Evolutionary conservation across 163 green algal genomes (phyloP), one percentile per base, ranked within the genome.

Genomic region (Prototheca stagnorum): DNA sequence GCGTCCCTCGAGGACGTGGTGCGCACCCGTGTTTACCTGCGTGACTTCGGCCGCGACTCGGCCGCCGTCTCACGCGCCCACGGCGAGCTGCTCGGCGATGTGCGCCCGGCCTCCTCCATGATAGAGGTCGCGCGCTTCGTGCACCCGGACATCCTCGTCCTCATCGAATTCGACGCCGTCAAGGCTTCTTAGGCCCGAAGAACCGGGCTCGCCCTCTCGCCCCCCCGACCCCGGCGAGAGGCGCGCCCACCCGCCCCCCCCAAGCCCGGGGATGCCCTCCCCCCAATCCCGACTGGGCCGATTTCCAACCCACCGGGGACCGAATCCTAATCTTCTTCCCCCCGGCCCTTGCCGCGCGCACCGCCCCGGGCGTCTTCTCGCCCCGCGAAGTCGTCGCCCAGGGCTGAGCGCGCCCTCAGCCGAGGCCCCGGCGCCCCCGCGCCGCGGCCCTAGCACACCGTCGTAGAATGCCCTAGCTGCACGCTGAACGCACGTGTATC

Each of bases 101-200:
- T 65, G 3, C 60, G 61, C 33, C 57, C 57, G 0, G 57, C 57
- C 20, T 44, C 20, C 34, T 36, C 51, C 2, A 65, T 65, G 57
- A 35, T 61, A 2, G 49, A 64, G 55, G 55, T 65, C 27, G 21
- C 17, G n/a, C 39, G 56, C n/a, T 51, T 65, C 36, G 39, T 65
- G 23, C 39, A 49, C 28, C 44, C 49, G 8, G 52, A 65, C 39
- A 62, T 65, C 35, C 52, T 65, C 51, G 56, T 65, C 23, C 31
- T 57, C 39, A 45, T 65, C 0, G 56, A 65, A 44, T 51, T 39
- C 17, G 51, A 62, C 17, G 56, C 56, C 9, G 44, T 62, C 2
- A 33, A 56, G 21, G 44, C 16, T 11, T n/a, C n/a, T n/a, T n/a
- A n/a, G 29, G 7, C 6, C 39, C 39, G 12, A 14, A 23, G 17